Evolutionary conservation across 2,329 filamentous ascomycete species (phyloP).

Genomic region (Aureobasidium sp.): DNA sequence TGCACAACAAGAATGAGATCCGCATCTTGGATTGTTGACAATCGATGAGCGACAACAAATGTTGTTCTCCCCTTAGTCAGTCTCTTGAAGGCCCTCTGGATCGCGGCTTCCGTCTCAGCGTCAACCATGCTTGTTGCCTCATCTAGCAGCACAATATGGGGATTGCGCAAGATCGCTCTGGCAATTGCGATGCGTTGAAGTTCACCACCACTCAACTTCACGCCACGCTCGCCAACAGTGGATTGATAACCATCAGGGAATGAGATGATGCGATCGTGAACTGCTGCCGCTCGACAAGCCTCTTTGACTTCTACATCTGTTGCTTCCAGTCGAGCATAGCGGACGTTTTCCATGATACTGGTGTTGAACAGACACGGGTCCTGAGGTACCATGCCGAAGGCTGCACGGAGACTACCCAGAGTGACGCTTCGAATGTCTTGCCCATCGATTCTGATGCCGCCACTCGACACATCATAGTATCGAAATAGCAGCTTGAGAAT

Average conservation of each 20-base stretch:
- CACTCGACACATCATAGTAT: constrained; percentile 50
- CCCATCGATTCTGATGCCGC: constrained; percentile 49
- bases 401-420: constrained; percentile 47
- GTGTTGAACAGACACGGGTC: constrained; percentile 57
- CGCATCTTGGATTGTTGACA: constrained; percentile 68
- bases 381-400: constrained; percentile 57
- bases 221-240: constrained; percentile 65
- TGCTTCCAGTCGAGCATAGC: constrained; percentile 53
- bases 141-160: constrained; percentile 61
- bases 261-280: constrained; percentile 55
- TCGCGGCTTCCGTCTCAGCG: constrained; percentile 43
- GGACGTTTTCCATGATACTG: constrained; percentile 56
- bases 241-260: constrained; percentile 64
- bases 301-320: constrained; percentile 52
- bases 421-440: constrained; percentile 53
- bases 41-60: constrained; percentile 69
- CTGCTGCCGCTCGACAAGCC: constrained; percentile 52
- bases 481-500: constrained; percentile 53
- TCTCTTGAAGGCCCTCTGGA: constrained; percentile 52
- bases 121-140: constrained; percentile 66
- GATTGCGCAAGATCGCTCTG: constrained; percentile 58
- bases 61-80: constrained; percentile 58
- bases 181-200: constrained; percentile 75
- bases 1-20: constrained; percentile 71
- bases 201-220: constrained; percentile 75